phyloP scores from a whole-genome alignment of 2,329 filamentous ascomycete genomes.

The Aulographum hederae region DNA sequence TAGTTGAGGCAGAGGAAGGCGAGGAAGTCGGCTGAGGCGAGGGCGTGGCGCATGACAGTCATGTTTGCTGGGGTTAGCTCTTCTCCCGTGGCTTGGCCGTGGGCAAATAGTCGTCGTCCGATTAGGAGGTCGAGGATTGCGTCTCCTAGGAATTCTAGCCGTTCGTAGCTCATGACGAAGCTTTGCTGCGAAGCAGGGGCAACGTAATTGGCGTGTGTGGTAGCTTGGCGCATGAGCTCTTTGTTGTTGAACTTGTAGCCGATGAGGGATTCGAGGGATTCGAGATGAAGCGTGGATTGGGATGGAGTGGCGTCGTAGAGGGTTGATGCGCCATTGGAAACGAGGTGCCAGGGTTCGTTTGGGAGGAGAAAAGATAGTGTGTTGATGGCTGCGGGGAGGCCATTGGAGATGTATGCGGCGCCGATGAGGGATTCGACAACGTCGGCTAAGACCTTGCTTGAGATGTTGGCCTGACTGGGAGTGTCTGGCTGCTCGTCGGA shows the following conservation, averaged over 20 bases:
- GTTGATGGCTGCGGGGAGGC: constrained; percentile 30
- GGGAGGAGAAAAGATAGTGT: too few relatives aligned
- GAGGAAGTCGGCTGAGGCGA: background rate
- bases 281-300: constrained; percentile 7
- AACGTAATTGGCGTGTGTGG: constrained; percentile 57
- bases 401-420: constrained; percentile 51
- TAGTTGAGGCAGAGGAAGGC: background rate
- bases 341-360: too few relatives aligned
- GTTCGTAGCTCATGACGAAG: constrained; percentile 41
- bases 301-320: constrained; percentile 10
- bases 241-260: constrained; percentile 56
- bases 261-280: constrained; percentile 34
- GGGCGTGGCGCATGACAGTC: background rate
- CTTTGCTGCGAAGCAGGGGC: constrained; percentile 13
- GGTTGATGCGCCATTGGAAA: too few relatives aligned
- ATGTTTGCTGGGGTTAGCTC: background rate
- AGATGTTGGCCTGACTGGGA: constrained; percentile 11
- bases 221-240: constrained; percentile 53
- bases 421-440: constrained; percentile 76
- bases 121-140: constrained; percentile 49
- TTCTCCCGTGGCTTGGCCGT: background rate
- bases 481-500: background rate
- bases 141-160: constrained; percentile 79
- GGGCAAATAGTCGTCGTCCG: background rate
- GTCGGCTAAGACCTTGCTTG: constrained; percentile 71